Evolutionary conservation across 495 filamentous ascomycete species (phyloP).

Genomic region (Chaetomium fimeti): DNA sequence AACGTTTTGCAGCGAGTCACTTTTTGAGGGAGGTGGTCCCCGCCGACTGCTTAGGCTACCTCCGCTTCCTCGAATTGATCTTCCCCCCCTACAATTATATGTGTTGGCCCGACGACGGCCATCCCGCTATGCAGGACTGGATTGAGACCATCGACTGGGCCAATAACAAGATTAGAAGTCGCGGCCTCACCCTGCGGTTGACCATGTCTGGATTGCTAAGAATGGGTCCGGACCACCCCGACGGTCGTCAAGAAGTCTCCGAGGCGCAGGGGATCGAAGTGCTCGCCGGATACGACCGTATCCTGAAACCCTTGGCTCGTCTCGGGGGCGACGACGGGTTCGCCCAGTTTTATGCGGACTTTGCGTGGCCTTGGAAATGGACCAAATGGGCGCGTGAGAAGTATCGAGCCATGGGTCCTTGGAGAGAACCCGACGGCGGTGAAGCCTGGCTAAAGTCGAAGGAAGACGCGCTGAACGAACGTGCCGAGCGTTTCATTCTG

Average conservation of each 20-base stretch:
- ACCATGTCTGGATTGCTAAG: background rate
- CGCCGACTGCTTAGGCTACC: slow-evolving; percentile 7
- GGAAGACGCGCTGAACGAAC: slow-evolving; percentile 8
- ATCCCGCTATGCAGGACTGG: slow-evolving; percentile 9
- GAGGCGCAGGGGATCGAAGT: slow-evolving; percentile 3
- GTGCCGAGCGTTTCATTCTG: slow-evolving; percentile 1
- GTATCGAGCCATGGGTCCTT: background rate
- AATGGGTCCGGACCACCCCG: background rate
- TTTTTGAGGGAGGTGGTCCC: slow-evolving; percentile 5
- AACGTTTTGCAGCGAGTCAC: slow-evolving; percentile 7
- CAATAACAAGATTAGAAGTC: background rate
- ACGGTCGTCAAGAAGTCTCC: background rate
- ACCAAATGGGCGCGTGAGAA: background rate
- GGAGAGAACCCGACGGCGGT: too few species aligned
- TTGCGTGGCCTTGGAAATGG: slow-evolving; percentile 14
- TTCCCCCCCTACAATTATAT: slow-evolving; percentile 3
- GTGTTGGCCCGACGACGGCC: slow-evolving; percentile 4
- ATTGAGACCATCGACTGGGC: slow-evolving; percentile 3
- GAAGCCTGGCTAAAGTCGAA: background rate
- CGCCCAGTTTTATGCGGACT: slow-evolving; percentile 11
- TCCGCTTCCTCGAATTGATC: slow-evolving; percentile 6
- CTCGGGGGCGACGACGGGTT: background rate
- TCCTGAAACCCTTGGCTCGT: slow-evolving; percentile 2
- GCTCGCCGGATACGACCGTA: slow-evolving; percentile 12
- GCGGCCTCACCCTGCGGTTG: background rate